Evolutionary conservation across 1,284 basidiomycete genomes (phyloP).

Genomic region (Boletus semigastroideus): DNA sequence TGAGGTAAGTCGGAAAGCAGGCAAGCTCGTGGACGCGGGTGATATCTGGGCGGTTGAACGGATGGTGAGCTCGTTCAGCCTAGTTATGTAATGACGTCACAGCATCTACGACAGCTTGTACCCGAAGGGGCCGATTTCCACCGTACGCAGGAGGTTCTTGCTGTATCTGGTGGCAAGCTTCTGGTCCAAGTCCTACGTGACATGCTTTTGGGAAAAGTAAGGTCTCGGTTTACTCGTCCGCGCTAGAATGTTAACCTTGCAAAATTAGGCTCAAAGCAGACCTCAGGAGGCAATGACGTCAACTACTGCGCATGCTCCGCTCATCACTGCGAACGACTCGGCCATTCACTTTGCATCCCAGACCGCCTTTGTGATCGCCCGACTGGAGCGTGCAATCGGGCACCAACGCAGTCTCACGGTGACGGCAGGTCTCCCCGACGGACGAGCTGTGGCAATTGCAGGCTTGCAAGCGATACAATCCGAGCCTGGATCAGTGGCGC

Average conservation of each 20-base stretch:
- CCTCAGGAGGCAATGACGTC: conserved; percentile 45
- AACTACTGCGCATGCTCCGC: conserved; percentile 37
- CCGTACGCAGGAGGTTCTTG: conserved; percentile 60
- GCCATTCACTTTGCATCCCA: conserved; percentile 56
- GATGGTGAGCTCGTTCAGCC: conserved; percentile 18
- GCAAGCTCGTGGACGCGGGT: conserved; percentile 44
- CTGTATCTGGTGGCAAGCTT: conserved; percentile 58
- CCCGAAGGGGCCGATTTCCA: conserved; percentile 48
- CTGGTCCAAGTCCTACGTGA: conserved; percentile 69
- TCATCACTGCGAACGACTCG: conserved; percentile 40
- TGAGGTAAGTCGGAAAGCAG: conserved; percentile 37
- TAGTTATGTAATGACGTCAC: conserved; percentile 60
- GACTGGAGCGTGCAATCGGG: conserved; percentile 64
- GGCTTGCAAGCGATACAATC: conserved; percentile 16
- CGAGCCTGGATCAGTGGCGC: conserved; percentile 2
- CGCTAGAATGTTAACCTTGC: not conserved
- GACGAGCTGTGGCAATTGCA: conserved; percentile 35
- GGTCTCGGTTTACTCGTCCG: conserved; percentile 34
- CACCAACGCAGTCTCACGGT: conserved; percentile 39
- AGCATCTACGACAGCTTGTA: conserved; percentile 25
- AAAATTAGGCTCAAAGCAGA: conserved; percentile 41
- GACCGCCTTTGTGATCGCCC: conserved; percentile 55
- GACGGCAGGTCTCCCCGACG: conserved; percentile 42
- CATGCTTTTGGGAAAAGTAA: conserved; percentile 46
- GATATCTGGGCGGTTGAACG: conserved; percentile 55